A percentile compares a stretch with the other conserved stretches of the same genome.
These are phyloP conservation scores for Cystobasidium tubakii DNA, from an alignment of 768 basidiomycete species.

Conservation along the genomic window DNA sequence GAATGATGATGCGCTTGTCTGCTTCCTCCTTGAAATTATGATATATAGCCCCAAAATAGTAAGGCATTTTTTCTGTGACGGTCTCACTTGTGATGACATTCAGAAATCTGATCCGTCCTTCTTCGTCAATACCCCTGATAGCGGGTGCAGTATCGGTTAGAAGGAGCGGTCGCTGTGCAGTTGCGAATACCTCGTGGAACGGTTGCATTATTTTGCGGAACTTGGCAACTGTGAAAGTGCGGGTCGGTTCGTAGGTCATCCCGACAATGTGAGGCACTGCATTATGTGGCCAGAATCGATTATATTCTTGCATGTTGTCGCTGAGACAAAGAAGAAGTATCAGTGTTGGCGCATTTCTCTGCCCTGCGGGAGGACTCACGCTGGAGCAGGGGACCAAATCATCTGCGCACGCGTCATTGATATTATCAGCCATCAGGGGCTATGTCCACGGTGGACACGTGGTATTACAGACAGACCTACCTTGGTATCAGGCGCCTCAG, in stretches of 20 bases:
- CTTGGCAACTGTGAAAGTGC: background rate
- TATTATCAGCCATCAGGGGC: background rate
- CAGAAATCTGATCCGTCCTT: background rate
- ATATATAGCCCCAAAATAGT: background rate
- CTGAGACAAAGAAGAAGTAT: background rate
- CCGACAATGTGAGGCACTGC: background rate
- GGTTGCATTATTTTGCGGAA: background rate
- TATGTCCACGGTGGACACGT: no score
- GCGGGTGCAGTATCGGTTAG: background rate
- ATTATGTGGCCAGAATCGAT: background rate
- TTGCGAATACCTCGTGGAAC: background rate
- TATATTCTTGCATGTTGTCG: background rate
- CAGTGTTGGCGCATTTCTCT: no score
- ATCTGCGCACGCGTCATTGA: background rate
- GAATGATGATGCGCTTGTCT: background rate
- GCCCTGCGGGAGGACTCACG: background rate
- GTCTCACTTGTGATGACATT: background rate
- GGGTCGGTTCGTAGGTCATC: background rate
- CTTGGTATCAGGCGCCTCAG: background rate
- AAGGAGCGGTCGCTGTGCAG: background rate
- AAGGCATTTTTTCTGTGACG: background rate
- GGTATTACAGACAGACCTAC: background rate
- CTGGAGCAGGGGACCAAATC: background rate
- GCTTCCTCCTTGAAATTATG: background rate
- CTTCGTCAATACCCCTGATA: background rate